These are phyloP conservation scores for Leccinum variicolor DNA, from an alignment of 768 basidiomycete genomes.

Conservation along the genomic window DNA sequence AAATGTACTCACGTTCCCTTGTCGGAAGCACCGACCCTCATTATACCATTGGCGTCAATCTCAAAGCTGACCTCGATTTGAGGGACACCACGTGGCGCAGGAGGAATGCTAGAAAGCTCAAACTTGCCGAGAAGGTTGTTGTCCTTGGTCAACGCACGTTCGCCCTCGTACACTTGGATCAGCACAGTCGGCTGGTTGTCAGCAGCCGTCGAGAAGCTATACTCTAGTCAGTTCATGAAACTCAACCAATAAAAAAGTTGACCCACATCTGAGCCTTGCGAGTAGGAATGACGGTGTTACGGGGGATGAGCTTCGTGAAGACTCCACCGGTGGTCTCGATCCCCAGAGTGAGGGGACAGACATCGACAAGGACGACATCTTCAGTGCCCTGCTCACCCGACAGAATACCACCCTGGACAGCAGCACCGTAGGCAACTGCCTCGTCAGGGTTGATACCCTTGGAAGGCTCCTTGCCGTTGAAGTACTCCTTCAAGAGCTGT, in stretches of 20 bases:
- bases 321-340: conserved; percentile 99
- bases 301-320: conserved; percentile 95
- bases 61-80: conserved; percentile 98
- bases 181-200: conserved; percentile 94
- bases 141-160: conserved; percentile 96
- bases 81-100: conserved; percentile 93
- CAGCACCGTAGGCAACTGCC: conserved; percentile 98
- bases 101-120: conserved; percentile 89
- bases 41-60: conserved; percentile 92
- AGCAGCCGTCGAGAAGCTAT: conserved; percentile 73
- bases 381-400: conserved; percentile 89
- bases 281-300: conserved; percentile 98
- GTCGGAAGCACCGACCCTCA: conserved; percentile 90
- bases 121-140: conserved; percentile 98
- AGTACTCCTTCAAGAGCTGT: conserved; percentile 96
- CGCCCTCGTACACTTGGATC: conserved; percentile 97
- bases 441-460: conserved; percentile 99
- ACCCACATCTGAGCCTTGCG: conserved; percentile 90
- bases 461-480: conserved; percentile 94
- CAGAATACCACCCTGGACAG: conserved; percentile 97
- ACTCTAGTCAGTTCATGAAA: not conserved
- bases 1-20: conserved; percentile 76
- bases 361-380: conserved; percentile 93
- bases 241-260: fast-evolving
- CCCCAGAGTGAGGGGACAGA: conserved; percentile 95